Evolutionary conservation across 78 protist genomes (phyloP).

Genomic region (Anaeramoeba flamelloides): DNA sequence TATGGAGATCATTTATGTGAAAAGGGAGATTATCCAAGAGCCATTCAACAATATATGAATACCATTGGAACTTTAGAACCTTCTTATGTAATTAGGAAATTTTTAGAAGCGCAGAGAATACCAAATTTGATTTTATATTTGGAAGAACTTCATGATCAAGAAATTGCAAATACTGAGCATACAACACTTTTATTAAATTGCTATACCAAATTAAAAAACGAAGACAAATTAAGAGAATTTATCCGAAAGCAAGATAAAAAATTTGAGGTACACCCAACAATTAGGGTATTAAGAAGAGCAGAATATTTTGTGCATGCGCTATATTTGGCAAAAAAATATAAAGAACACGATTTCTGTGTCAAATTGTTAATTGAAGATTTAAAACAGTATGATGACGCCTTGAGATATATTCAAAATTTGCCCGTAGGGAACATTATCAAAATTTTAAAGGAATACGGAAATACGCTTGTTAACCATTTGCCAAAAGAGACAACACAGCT

Average conservation of each 20-base stretch:
- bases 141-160: no score
- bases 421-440: neutral
- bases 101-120: conserved; percentile 49
- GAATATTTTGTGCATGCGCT: neutral
- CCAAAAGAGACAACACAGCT: neutral
- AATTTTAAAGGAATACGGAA: neutral
- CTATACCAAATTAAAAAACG: no score
- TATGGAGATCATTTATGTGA: conserved; percentile 79
- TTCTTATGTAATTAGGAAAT: conserved; percentile 79
- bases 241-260: neutral
- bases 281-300: neutral
- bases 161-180: no score
- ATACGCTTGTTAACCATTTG: neutral
- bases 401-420: neutral
- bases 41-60: conserved; percentile 64
- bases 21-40: conserved; percentile 61
- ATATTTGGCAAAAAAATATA: neutral
- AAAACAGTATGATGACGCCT: neutral
- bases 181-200: no score
- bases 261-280: neutral
- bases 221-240: neutral
- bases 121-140: neutral
- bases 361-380: neutral
- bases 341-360: neutral
- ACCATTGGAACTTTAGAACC: conserved; percentile 87